Evolutionary conservation across 345 rosid species (phyloP).

Genomic region (Atalantia buxifolia): DNA sequence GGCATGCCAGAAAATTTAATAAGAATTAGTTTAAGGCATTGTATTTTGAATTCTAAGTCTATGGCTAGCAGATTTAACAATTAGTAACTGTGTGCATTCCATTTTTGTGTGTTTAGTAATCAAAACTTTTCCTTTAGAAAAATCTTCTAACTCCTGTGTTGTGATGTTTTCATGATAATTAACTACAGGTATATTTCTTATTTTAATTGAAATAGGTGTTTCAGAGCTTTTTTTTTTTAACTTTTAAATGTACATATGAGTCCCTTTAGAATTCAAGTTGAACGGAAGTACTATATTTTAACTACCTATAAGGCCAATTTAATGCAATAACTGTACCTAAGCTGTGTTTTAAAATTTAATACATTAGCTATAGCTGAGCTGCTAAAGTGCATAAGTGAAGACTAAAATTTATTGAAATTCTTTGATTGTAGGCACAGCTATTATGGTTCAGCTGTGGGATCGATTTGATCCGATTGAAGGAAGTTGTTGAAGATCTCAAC

Average conservation of each 20-base stretch:
- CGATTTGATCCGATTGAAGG: constrained; percentile 51
- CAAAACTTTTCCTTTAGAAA: not conserved
- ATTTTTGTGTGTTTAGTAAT: not conserved
- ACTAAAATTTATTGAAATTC: constrained; percentile 5
- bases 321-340: not conserved
- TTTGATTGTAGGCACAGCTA: constrained; percentile 54
- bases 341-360: not conserved
- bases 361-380: not conserved
- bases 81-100: not conserved
- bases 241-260: not conserved
- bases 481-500: constrained; percentile 39
- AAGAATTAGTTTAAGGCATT: not conserved
- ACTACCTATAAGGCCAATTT: not conserved
- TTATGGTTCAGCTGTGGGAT: constrained; percentile 58
- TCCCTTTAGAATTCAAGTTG: not conserved
- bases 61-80: not conserved
- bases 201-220: not conserved
- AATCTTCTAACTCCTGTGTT: not conserved
- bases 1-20: not conserved
- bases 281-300: not conserved
- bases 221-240: not conserved
- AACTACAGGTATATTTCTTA: not conserved
- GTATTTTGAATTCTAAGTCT: not conserved
- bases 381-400: not conserved
- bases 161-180: not conserved